A percentile compares a stretch with the other conserved stretches of the same genome.
These are phyloP conservation scores for Fraxinus quadrangulata DNA, from an alignment of 257 asterid genomes.

Conservation along the genomic window DNA sequence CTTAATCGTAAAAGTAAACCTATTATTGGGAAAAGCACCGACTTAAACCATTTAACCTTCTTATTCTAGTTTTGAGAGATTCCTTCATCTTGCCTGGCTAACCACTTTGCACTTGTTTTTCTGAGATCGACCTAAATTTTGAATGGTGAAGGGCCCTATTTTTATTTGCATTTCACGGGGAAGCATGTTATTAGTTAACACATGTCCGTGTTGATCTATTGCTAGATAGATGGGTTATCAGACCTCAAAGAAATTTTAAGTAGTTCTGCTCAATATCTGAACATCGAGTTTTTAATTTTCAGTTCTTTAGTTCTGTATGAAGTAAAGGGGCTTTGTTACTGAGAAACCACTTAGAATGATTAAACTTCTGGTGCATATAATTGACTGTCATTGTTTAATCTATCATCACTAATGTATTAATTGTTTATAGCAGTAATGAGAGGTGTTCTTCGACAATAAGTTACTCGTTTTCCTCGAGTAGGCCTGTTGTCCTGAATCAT, in stretches of 20 bases:
- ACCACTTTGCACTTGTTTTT: background rate
- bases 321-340: background rate
- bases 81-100: background rate
- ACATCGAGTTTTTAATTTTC: background rate
- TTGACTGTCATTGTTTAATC: background rate
- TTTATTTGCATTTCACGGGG: background rate
- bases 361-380: slow-evolving; percentile 4
- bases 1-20: background rate
- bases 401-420: background rate
- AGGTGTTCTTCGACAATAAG: background rate
- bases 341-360: background rate
- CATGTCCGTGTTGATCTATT: background rate
- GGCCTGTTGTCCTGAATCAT: background rate
- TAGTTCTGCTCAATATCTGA: background rate
- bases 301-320: background rate
- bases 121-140: background rate
- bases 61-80: background rate
- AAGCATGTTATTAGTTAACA: background rate
- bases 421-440: background rate
- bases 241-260: background rate
- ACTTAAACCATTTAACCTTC: background rate
- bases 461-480: background rate
- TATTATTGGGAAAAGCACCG: background rate
- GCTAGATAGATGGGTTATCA: background rate
- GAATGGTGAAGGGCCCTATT: background rate